Percentiles rank a stretch among this genome's conserved stretches.
phyloP scores from a whole-genome alignment of 2,329 filamentous ascomycete genomes.

The Helminthosporium solani region DNA sequence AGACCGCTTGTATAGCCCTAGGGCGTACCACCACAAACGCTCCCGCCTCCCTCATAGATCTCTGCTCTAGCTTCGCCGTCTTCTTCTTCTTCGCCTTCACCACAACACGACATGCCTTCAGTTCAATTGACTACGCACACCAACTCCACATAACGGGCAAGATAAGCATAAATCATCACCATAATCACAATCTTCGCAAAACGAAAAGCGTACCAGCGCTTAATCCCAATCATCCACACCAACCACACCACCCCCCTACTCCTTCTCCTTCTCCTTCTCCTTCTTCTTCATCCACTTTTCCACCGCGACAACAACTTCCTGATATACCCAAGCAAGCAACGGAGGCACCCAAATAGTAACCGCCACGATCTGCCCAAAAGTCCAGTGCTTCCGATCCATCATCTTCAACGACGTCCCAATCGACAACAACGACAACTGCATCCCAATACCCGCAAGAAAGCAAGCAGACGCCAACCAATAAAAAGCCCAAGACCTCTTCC shows the following conservation, averaged over 20 bases:
- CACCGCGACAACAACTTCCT: not conserved
- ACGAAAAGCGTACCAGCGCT: no score
- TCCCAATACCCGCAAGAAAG: constrained; percentile 20
- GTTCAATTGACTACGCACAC: not conserved
- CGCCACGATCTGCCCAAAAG: constrained; percentile 26
- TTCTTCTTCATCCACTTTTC: no score
- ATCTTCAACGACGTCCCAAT: constrained; percentile 20
- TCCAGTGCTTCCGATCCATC: constrained; percentile 21
- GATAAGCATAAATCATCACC: no score
- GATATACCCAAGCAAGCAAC: constrained; percentile 16
- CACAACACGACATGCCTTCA: not conserved
- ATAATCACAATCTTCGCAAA: no score
- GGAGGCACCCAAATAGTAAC: constrained; percentile 23
- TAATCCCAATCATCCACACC: no score
- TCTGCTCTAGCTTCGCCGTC: not conserved
- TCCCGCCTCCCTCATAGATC: not conserved
- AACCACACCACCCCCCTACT: no score
- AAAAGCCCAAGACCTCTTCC: not conserved
- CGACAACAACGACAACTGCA: constrained; percentile 21
- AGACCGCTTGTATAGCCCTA: no score
- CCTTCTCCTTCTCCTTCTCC: no score
- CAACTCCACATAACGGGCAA: not conserved
- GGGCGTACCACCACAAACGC: no score
- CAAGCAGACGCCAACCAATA: constrained; percentile 7
- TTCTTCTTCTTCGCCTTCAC: not conserved